A percentile compares a stretch with the other conserved stretches of the same genome.
phyloP scores from a whole-genome alignment of 139 green algal species.

The Tetraselmis striata region DNA sequence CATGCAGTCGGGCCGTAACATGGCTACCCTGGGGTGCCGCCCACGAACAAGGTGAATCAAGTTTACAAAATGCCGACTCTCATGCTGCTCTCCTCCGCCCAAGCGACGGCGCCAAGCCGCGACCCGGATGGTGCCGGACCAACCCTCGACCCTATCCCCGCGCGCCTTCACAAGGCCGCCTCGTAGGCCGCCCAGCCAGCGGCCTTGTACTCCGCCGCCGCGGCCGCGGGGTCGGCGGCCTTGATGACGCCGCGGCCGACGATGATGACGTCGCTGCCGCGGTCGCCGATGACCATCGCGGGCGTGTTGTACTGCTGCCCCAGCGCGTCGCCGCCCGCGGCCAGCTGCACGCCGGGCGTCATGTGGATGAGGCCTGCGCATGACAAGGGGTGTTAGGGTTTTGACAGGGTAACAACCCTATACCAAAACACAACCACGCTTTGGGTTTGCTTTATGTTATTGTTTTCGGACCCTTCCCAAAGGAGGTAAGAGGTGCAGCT shows the following conservation, averaged over 20 bases:
- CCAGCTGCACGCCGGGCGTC: constrained; percentile 95
- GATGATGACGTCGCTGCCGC: constrained; percentile 96
- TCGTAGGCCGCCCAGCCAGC: constrained; percentile 90
- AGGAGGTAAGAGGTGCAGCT: too few species aligned
- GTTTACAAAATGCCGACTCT: neutral
- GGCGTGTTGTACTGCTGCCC: constrained; percentile 99
- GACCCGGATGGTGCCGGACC: neutral
- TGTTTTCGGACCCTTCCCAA: too few species aligned
- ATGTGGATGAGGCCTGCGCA: constrained; percentile 88
- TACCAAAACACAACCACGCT: too few species aligned
- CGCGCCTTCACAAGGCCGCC: constrained; percentile 22
- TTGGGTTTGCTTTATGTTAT: too few species aligned
- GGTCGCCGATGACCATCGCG: constrained; percentile 61
- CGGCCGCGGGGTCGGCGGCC: constrained; percentile 50
- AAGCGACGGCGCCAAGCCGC: neutral
- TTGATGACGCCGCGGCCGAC: constrained; percentile 88
- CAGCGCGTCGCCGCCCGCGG: constrained; percentile 78
- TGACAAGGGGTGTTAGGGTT: too few species aligned
- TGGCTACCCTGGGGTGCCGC: too few species aligned
- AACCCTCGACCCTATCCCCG: too few species aligned
- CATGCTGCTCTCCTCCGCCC: neutral
- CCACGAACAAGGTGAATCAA: too few species aligned
- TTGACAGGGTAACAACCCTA: too few species aligned
- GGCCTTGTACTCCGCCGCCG: constrained; percentile 73
- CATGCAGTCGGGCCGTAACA: too few species aligned